Evolutionary conservation across 352 stramenopile species (phyloP).

Genomic region (Globisporangium cylindrosporum): DNA sequence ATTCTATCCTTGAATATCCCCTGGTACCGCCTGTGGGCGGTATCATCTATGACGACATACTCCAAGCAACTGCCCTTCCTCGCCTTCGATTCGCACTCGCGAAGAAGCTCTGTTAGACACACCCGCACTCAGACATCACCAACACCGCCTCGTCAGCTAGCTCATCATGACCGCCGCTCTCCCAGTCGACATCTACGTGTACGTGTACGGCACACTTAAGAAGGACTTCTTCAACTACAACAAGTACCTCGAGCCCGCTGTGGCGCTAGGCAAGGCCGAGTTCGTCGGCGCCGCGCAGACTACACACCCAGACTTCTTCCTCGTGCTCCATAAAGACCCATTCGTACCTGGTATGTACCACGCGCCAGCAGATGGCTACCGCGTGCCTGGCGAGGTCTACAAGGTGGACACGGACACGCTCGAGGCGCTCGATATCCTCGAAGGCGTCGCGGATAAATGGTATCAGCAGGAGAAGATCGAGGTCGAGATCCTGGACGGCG

Average conservation of each 20-base stretch:
- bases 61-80: no score
- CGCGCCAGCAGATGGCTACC: conserved; percentile 36
- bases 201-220: conserved; percentile 85
- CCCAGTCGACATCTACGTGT: conserved; percentile 45
- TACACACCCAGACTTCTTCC: conserved; percentile 35
- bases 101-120: background rate
- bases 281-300: conserved; percentile 46
- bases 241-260: conserved; percentile 55
- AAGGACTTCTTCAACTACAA: conserved; percentile 68
- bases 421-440: conserved; percentile 66
- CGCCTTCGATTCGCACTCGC: background rate
- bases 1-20: no score
- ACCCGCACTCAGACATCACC: background rate
- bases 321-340: conserved; percentile 34
- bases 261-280: conserved; percentile 43
- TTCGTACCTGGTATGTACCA: conserved; percentile 30
- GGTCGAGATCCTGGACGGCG: conserved; percentile 45
- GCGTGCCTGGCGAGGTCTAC: conserved; percentile 59
- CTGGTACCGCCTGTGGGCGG: no score
- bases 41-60: no score
- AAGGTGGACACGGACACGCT: conserved; percentile 53
- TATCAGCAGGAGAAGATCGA: conserved; percentile 68
- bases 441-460: conserved; percentile 63
- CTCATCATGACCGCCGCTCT: background rate
- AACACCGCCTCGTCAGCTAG: background rate